Percentiles rank a stretch among this genome's conserved stretches.
These are phyloP conservation scores for Fusarium austroafricanum DNA, from an alignment of 2,329 filamentous ascomycete genomes.

Conservation along the genomic window DNA sequence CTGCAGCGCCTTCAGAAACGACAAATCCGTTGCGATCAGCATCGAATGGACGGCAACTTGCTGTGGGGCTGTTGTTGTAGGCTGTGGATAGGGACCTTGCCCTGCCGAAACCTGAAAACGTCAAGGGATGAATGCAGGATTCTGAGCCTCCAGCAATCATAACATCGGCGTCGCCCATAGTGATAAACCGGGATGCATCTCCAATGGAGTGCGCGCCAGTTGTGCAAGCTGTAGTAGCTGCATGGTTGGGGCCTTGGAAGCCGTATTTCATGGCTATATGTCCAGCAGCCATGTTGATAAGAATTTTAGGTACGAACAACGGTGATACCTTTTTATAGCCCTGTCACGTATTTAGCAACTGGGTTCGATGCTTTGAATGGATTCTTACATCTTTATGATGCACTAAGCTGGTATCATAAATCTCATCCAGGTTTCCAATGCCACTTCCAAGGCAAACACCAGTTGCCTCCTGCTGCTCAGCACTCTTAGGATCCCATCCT, in stretches of 20 bases:
- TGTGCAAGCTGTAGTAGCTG: constrained; percentile 93
- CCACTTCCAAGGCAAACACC: constrained; percentile 95
- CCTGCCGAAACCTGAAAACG: constrained; percentile 90
- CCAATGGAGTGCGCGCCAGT: constrained; percentile 95
- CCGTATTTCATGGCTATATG: constrained; percentile 94
- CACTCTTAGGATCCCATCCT: constrained; percentile 73
- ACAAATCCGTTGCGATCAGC: constrained; percentile 84
- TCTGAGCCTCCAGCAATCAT: constrained; percentile 98
- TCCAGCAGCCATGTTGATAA: constrained; percentile 95
- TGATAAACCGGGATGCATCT: constrained; percentile 91
- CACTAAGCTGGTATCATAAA: constrained; percentile 83
- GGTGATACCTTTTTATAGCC: constrained; percentile 95
- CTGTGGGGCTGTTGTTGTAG: constrained; percentile 77
- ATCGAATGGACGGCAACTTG: constrained; percentile 90
- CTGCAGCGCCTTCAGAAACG: constrained; percentile 89
- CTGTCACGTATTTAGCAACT: constrained; percentile 57
- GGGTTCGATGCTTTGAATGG: neutral
- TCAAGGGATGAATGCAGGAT: constrained; percentile 93
- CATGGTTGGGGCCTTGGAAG: constrained; percentile 91
- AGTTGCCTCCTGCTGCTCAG: constrained; percentile 77
- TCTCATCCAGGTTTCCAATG: constrained; percentile 92
- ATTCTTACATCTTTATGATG: constrained; percentile 76
- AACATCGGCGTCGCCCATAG: constrained; percentile 90
- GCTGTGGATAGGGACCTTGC: constrained; percentile 86
- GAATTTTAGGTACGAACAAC: constrained; percentile 88